Conservation (phyloP, 2,329 filamentous ascomycete species). For the Trichoderma oligosporum region DNA sequence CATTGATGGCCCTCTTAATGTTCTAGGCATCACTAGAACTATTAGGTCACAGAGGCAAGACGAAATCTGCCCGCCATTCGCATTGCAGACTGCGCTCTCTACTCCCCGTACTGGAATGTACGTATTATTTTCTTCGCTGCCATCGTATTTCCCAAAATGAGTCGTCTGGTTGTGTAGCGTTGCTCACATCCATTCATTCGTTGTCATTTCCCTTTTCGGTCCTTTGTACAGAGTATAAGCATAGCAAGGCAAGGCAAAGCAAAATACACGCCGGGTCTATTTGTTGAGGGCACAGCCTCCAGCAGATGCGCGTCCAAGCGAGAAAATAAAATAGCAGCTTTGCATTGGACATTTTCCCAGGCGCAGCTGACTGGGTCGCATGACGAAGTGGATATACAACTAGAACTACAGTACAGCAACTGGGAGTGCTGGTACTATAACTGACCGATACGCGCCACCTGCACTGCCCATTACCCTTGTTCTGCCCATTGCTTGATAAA, state of each 20-base stretch:
- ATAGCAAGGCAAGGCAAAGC: too few species aligned
- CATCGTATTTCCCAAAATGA: too few species aligned
- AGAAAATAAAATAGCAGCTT: neutral
- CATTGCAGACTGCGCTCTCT: neutral
- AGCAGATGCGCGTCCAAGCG: conserved; percentile 12
- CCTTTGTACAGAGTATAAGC: neutral
- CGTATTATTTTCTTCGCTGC: neutral
- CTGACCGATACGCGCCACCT: conserved; percentile 3
- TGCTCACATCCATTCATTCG: too few species aligned
- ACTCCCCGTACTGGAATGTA: conserved; percentile 12
- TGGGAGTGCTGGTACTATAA: conserved; percentile 1
- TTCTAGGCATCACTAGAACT: conserved; percentile 22
- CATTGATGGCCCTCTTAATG: conserved; percentile 30
- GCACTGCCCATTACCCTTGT: conserved; percentile 14
- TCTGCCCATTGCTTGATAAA: conserved; percentile 6
- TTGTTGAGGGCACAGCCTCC: conserved; percentile 15
- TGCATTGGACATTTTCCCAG: conserved; percentile 8
- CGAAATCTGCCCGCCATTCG: conserved; percentile 27
- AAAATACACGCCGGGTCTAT: conserved; percentile 7
- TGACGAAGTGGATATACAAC: neutral
- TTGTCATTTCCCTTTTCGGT: neutral
- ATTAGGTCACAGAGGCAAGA: conserved; percentile 28
- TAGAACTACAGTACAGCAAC: too few species aligned
- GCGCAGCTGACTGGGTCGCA: too few species aligned
- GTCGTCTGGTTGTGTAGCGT: too few species aligned